phyloP scores from a whole-genome alignment of 768 basidiomycete species.

The Suillus cothurnatus region DNA sequence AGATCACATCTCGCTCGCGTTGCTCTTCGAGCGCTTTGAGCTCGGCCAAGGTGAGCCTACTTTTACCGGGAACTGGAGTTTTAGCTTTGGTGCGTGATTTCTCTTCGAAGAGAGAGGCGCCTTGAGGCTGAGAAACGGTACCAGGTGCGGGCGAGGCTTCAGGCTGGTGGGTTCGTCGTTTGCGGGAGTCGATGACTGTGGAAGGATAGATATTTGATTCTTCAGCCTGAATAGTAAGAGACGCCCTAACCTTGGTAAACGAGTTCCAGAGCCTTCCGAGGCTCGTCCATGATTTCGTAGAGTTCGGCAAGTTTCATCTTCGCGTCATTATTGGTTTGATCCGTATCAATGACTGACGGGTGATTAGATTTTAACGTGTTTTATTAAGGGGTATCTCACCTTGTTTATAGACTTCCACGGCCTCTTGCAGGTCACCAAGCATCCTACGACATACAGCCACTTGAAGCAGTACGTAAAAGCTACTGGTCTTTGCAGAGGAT shows the following conservation, averaged over 20 bases:
- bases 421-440: conserved; percentile 72
- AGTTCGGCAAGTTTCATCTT: conserved; percentile 91
- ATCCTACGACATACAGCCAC: conserved; percentile 83
- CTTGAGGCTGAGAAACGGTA: conserved; percentile 23
- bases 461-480: conserved; percentile 68
- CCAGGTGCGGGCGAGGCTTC: conserved; percentile 17
- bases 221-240: background rate
- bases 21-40: conserved; percentile 63
- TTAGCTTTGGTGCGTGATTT: conserved; percentile 44
- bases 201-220: background rate
- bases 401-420: conserved; percentile 82
- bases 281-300: conserved; percentile 82
- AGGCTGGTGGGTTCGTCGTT: conserved; percentile 38
- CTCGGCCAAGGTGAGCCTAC: conserved; percentile 58
- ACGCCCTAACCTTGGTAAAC: conserved; percentile 71
- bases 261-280: conserved; percentile 78
- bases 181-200: conserved; percentile 62
- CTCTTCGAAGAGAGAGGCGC: conserved; percentile 67
- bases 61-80: conserved; percentile 35
- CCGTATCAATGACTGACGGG: conserved; percentile 64
- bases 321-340: conserved; percentile 77
- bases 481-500: conserved; percentile 58
- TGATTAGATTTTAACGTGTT: background rate
- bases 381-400: conserved; percentile 43
- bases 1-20: conserved; percentile 64